Conservation (phyloP, 1,284 basidiomycete species). For the Ceratobasidium sp. region DNA sequence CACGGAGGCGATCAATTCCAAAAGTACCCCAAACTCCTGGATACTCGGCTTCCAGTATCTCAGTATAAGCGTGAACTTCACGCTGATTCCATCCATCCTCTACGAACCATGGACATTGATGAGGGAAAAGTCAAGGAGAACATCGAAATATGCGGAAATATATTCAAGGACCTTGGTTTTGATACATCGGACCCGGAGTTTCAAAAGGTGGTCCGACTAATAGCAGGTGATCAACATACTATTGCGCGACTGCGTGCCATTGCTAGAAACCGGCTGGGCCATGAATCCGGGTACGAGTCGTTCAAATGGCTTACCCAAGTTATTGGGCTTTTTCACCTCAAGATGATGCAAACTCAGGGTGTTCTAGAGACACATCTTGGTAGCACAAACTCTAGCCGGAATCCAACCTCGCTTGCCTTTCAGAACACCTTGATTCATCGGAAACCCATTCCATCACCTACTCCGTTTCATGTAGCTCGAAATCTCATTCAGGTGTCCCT, state of each 20-base stretch:
- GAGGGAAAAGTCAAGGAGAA: conserved; percentile 58
- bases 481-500: conserved; percentile 59
- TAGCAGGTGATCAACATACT: conserved; percentile 60
- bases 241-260: conserved; percentile 58
- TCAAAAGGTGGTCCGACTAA: conserved; percentile 50
- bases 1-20: conserved; percentile 55
- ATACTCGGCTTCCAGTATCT: conserved; percentile 50
- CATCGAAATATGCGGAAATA: conserved; percentile 57
- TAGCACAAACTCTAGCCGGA: conserved; percentile 53
- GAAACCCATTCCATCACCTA: conserved; percentile 57
- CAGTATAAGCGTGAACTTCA: conserved; percentile 56
- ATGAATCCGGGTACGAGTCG: conserved; percentile 55
- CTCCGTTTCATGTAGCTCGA: conserved; percentile 56
- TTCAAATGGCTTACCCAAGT: conserved; percentile 55
- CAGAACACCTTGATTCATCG: conserved; percentile 56
- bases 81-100: conserved; percentile 55
- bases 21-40: conserved; percentile 52
- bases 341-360: conserved; percentile 58
- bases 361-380: conserved; percentile 57
- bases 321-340: conserved; percentile 60
- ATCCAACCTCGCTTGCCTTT: conserved; percentile 56
- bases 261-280: conserved; percentile 56
- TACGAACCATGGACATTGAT: conserved; percentile 59
- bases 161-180: conserved; percentile 54
- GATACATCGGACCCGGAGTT: conserved; percentile 47